Base-by-base conservation (phyloP, 805 yeast genomes). In the Suhomyces tanzawaensis region DNA sequence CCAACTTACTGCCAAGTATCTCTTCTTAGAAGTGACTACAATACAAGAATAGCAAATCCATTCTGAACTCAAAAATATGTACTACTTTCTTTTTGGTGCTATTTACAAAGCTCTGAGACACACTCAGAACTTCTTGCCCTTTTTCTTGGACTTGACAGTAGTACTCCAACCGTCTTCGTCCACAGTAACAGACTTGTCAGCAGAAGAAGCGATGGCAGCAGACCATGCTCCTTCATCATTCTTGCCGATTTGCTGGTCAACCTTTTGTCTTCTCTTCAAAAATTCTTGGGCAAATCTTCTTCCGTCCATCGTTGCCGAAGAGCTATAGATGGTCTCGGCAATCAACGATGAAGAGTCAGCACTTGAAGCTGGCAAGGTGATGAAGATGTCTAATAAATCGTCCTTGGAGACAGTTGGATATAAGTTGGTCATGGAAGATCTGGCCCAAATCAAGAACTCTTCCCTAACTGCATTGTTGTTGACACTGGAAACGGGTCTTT, bases 271-370 rank as follows among this genome's bases (percentile, higher is more conserved):
- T 56, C 85, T 80, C 62, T 82, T 84, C 56, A 83, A 71, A 58
- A 93, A 93, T 55, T 93, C 99, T 40, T 75, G 77, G 0, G 99
- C 96, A 69, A 90, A 91, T 48, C 95, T 74, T 57, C 96, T 81
- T 17, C 98, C 98, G 59, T 93, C 96, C 85, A 91, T 81, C 1
- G 90, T 83, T 3, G 90, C 76, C 28, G 95, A 84, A 43, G 88
- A 85, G 18, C 93, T 81, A 65, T 88, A 89, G 41, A 91, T 80
- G 9, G 96, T 87, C 55, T 91, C 99, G 2, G 95, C 83, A 55
- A 91, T 89, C 57, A 91, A 85, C 58, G 82, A 95, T 34, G 74
- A 71, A 0, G 95, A 79, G 49, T 88, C 96, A 5, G 72, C 51
- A 27, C 81, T 77, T 34, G 55, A 59, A n/a, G 75, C 63, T 24